Evolutionary conservation across 768 basidiomycete species (phyloP).

Genomic region (Hortiboletus flavorubellus): DNA sequence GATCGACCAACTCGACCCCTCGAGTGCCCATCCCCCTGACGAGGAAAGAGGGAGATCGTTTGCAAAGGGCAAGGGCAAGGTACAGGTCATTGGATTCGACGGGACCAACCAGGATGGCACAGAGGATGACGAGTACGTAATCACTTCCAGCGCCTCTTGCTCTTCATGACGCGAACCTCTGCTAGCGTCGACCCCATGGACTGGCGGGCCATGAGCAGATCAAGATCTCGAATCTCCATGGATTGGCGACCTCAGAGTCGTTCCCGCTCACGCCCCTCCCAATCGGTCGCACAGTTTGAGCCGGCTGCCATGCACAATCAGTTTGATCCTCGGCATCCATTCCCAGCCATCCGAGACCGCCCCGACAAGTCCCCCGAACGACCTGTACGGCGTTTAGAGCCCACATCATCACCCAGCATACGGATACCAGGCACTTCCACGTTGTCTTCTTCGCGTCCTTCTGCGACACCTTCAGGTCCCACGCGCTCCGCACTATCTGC

Average conservation of each 20-base stretch:
- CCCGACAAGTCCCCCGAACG: slow-evolving; percentile 29
- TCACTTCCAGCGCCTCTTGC: slow-evolving; percentile 19
- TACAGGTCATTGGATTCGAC: slow-evolving; percentile 80
- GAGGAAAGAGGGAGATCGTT: slow-evolving; percentile 69
- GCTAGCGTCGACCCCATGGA: slow-evolving; percentile 71
- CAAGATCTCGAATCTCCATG: slow-evolving; percentile 87
- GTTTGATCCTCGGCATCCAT: slow-evolving; percentile 45
- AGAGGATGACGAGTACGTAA: slow-evolving; percentile 73
- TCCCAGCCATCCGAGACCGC: slow-evolving; percentile 34
- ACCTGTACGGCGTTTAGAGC: slow-evolving; percentile 20
- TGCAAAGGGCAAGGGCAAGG: slow-evolving; percentile 77
- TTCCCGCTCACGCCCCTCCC: slow-evolving; percentile 74
- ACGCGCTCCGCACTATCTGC: slow-evolving; percentile 44
- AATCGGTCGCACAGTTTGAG: slow-evolving; percentile 47
- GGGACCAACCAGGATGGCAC: slow-evolving; percentile 65
- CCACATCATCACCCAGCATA: slow-evolving; percentile 30
- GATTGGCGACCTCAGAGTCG: slow-evolving; percentile 83
- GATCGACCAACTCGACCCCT: neutral
- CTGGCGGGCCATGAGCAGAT: slow-evolving; percentile 89
- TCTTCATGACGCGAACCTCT: slow-evolving; percentile 25
- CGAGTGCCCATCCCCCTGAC: slow-evolving; percentile 12
- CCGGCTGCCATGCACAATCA: slow-evolving; percentile 34
- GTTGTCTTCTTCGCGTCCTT: slow-evolving; percentile 45
- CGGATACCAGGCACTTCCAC: slow-evolving; percentile 42
- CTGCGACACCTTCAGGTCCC: slow-evolving; percentile 40